Conservation (phyloP, 345 rosid genomes). For the Sonneratia caseolaris region DNA sequence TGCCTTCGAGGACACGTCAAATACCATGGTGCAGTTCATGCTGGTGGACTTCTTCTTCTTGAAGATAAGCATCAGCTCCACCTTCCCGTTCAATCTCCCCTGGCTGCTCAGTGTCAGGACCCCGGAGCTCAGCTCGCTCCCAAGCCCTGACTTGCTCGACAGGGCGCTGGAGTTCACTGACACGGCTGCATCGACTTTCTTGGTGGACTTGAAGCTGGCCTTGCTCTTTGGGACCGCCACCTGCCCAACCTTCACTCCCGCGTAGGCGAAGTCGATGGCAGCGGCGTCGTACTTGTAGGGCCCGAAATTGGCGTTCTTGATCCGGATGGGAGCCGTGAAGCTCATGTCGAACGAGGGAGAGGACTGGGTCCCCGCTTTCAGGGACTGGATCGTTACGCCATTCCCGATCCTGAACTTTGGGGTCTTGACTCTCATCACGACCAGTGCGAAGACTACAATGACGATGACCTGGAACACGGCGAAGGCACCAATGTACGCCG, state of each 20-base stretch:
- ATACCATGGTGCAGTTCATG: constrained; percentile 10
- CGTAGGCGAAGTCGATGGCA: too few relatives aligned
- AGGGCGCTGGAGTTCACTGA: background rate
- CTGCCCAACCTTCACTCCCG: too few relatives aligned
- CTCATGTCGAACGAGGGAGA: constrained; percentile 11
- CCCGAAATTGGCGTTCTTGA: constrained; percentile 21
- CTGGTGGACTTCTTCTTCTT: constrained; percentile 1
- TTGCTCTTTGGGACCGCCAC: too few relatives aligned
- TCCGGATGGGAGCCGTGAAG: constrained; percentile 7
- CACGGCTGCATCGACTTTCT: constrained; percentile 8
- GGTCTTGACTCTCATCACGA: constrained; percentile 8
- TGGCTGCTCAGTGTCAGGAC: background rate
- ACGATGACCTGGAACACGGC: constrained; percentile 4
- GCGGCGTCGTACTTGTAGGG: background rate
- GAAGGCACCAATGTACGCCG: constrained; percentile 3
- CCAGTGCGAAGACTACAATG: background rate
- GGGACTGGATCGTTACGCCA: constrained; percentile 3
- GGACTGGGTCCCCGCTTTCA: background rate
- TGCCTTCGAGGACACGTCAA: background rate
- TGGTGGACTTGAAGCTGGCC: constrained; percentile 13
- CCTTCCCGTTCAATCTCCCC: background rate
- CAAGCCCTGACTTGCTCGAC: background rate
- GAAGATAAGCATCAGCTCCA: too few relatives aligned
- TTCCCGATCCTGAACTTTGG: constrained; percentile 9
- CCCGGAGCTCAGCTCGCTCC: background rate